phyloP scores from a whole-genome alignment of 2,329 filamentous ascomycete genomes.

The Pseudonectria buxi region DNA sequence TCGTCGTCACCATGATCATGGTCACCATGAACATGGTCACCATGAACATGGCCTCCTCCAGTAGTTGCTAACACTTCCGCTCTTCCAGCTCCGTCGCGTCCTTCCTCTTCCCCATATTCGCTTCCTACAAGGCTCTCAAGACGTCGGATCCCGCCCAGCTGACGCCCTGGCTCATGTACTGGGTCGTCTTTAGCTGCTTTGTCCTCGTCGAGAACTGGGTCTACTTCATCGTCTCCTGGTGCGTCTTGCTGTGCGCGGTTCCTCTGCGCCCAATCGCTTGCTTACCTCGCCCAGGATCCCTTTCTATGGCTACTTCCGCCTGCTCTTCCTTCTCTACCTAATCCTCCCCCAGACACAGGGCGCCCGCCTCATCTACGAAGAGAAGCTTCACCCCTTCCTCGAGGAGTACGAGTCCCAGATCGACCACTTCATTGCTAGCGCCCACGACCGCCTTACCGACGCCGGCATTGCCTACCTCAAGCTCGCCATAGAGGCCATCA shows the following conservation, averaged over 20 bases:
- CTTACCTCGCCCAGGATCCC: slow-evolving; percentile 55
- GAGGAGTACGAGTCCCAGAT: slow-evolving; percentile 80
- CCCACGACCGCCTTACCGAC: slow-evolving; percentile 70
- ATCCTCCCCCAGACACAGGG: slow-evolving; percentile 97
- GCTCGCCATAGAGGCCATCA: slow-evolving; percentile 62
- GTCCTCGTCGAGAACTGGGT: slow-evolving; percentile 82
- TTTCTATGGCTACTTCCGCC: slow-evolving; percentile 87
- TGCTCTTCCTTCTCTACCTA: slow-evolving; percentile 84
- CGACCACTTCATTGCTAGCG: slow-evolving; percentile 77
- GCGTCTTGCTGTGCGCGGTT: slow-evolving; percentile 17
- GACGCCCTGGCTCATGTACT: slow-evolving; percentile 99
- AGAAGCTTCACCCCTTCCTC: slow-evolving; percentile 82
- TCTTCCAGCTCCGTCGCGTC: slow-evolving; percentile 67
- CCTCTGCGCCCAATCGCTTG: slow-evolving; percentile 1
- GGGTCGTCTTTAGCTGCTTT: slow-evolving; percentile 81
- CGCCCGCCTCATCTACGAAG: slow-evolving; percentile 76
- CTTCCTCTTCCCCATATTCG: slow-evolving; percentile 91
- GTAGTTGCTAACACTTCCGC: slow-evolving; percentile 3
- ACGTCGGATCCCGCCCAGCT: slow-evolving; percentile 82
- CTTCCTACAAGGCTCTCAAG: slow-evolving; percentile 96
- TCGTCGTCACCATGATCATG: slow-evolving; percentile 15
- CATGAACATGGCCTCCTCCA: slow-evolving; percentile 6
- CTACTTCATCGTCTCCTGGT: slow-evolving; percentile 80
- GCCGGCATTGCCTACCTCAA: slow-evolving; percentile 73
- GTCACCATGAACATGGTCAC: slow-evolving; percentile 1